A percentile compares a stretch with the other conserved stretches of the same genome.
phyloP scores from a whole-genome alignment of 1,284 basidiomycete genomes.

The Cryptococcus hybrid region DNA sequence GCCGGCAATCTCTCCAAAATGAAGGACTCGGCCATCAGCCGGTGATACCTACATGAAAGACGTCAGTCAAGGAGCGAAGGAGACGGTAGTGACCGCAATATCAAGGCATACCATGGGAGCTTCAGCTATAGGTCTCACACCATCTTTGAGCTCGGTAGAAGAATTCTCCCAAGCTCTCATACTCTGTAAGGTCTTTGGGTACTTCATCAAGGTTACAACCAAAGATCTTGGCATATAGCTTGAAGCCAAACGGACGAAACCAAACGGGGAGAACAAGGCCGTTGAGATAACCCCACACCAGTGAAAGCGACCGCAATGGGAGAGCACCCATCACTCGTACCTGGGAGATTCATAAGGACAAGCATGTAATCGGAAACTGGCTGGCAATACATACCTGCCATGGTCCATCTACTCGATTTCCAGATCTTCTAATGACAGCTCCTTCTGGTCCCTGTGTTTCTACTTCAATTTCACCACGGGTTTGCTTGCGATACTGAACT shows the following conservation, averaged over 20 bases:
- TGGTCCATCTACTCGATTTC: constrained; percentile 55
- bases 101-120: constrained; percentile 64
- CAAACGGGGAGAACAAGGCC: constrained; percentile 88
- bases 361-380: no score
- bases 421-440: constrained; percentile 65
- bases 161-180: constrained; percentile 85
- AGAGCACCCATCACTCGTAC: constrained; percentile 95
- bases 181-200: constrained; percentile 74
- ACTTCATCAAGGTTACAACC: constrained; percentile 94
- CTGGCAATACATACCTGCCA: constrained; percentile 72
- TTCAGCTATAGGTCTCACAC: constrained; percentile 74
- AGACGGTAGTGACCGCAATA: neutral
- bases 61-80: no score
- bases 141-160: constrained; percentile 90
- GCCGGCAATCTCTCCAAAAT: constrained; percentile 85
- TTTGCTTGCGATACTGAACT: constrained; percentile 62
- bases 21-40: constrained; percentile 88
- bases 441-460: constrained; percentile 59
- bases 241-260: constrained; percentile 86
- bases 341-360: constrained; percentile 49
- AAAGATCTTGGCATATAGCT: constrained; percentile 80
- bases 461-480: constrained; percentile 40
- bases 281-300: constrained; percentile 95
- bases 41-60: constrained; percentile 67
- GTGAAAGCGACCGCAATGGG: constrained; percentile 88